Evolutionary conservation across 495 filamentous ascomycete species (phyloP).

Genomic region (Hypoxylon perforatum): DNA sequence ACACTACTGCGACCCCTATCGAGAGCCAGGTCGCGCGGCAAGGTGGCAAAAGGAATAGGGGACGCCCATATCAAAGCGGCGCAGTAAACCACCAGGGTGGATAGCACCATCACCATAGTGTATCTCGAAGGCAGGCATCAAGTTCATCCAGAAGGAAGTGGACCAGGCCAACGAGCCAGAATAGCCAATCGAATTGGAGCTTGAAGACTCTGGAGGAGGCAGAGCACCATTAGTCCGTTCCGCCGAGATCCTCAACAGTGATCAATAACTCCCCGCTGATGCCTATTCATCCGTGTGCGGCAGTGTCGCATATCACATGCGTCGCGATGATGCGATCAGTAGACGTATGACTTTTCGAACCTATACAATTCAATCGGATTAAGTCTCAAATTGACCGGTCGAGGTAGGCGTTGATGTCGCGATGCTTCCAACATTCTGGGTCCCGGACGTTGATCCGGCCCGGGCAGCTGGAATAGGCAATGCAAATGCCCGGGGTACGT

Average conservation of each 20-base stretch:
- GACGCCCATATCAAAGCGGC: slow-evolving; percentile 35
- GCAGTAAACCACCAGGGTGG: slow-evolving; percentile 14
- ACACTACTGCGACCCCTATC: slow-evolving; percentile 13
- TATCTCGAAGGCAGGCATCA: background rate
- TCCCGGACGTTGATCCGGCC: slow-evolving; percentile 13
- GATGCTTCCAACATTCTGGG: slow-evolving; percentile 1
- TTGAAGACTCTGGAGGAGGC: slow-evolving; percentile 28
- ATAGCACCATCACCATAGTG: slow-evolving; percentile 2
- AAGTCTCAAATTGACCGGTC: slow-evolving; percentile 7
- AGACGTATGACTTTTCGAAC: slow-evolving; percentile 1
- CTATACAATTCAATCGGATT: slow-evolving; percentile 10
- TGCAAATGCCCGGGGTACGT: slow-evolving; percentile 24
- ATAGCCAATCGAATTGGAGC: slow-evolving; percentile 24
- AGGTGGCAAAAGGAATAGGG: slow-evolving; percentile 15
- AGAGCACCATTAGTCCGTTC: slow-evolving; percentile 19
- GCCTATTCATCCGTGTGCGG: slow-evolving; percentile 21
- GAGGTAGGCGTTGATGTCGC: background rate
- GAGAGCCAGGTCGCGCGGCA: slow-evolving; percentile 19
- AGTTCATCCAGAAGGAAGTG: background rate
- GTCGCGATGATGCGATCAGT: background rate
- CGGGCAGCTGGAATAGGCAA: slow-evolving; percentile 32
- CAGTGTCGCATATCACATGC: slow-evolving; percentile 14
- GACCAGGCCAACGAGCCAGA: background rate
- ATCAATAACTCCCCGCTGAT: slow-evolving; percentile 8
- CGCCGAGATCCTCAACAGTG: slow-evolving; percentile 12